A percentile compares a stretch with the other conserved stretches of the same genome.
These are phyloP conservation scores for Pelargonium myrrhifolium DNA, from an alignment of 441 rosid species.

Conservation along the genomic window DNA sequence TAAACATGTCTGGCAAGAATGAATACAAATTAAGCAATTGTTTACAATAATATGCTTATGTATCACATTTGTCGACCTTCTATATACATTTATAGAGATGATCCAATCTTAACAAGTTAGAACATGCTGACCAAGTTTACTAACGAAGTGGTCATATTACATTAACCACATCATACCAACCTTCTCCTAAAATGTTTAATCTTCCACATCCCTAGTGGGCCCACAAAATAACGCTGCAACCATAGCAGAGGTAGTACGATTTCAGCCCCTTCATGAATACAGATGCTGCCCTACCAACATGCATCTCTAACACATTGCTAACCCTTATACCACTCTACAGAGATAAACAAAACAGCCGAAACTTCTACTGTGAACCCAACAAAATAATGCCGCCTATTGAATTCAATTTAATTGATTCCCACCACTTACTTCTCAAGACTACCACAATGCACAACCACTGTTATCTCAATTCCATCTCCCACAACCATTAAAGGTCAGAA, in stretches of 20 bases:
- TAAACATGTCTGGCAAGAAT: neutral
- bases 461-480: slow-evolving; percentile 3
- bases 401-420: neutral
- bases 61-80: neutral
- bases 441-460: neutral
- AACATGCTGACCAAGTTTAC: neutral
- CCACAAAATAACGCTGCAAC: neutral
- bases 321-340: neutral
- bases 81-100: neutral
- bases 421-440: neutral
- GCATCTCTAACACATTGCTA: neutral
- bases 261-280: neutral
- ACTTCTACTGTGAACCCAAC: neutral
- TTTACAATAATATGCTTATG: neutral
- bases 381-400: neutral
- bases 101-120: neutral
- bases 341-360: neutral
- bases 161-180: neutral
- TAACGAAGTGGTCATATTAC: neutral
- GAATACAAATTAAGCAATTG: neutral
- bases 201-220: neutral
- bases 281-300: neutral
- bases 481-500: neutral
- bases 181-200: neutral
- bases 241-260: neutral